Evolutionary conservation across 768 basidiomycete genomes (phyloP).

Genomic region (Chalciporus piperatus): DNA sequence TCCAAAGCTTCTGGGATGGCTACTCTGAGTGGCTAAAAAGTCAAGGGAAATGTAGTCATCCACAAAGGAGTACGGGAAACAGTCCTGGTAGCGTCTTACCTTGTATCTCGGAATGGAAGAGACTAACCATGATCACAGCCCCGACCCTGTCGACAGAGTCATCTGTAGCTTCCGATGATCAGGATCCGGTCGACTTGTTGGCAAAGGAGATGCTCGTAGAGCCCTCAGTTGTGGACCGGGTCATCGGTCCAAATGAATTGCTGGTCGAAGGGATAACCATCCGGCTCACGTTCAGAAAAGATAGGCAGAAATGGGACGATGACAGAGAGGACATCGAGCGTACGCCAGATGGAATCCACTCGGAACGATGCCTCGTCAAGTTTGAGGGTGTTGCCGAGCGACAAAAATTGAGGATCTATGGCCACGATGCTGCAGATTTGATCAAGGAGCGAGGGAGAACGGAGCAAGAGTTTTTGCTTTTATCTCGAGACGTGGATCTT

Average conservation of each 20-base stretch:
- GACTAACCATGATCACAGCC: too few species aligned
- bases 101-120: too few species aligned
- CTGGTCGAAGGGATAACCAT: background rate
- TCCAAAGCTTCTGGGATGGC: too few species aligned
- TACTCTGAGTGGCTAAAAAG: too few species aligned
- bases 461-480: slow-evolving; percentile 1
- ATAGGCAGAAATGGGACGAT: background rate
- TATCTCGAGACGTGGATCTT: background rate
- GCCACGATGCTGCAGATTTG: background rate
- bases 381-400: background rate
- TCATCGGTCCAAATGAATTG: background rate
- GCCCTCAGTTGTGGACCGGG: background rate
- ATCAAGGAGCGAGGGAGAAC: background rate
- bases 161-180: too few species aligned
- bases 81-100: too few species aligned
- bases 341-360: background rate
- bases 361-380: background rate
- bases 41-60: too few species aligned
- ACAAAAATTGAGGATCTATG: background rate
- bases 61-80: too few species aligned
- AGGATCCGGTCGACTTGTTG: background rate
- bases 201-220: background rate
- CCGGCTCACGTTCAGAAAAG: background rate
- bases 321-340: background rate
- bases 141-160: too few species aligned